Evolutionary conservation across 2,329 filamentous ascomycete genomes (phyloP).

Genomic region (Zopfia rhizophila): DNA sequence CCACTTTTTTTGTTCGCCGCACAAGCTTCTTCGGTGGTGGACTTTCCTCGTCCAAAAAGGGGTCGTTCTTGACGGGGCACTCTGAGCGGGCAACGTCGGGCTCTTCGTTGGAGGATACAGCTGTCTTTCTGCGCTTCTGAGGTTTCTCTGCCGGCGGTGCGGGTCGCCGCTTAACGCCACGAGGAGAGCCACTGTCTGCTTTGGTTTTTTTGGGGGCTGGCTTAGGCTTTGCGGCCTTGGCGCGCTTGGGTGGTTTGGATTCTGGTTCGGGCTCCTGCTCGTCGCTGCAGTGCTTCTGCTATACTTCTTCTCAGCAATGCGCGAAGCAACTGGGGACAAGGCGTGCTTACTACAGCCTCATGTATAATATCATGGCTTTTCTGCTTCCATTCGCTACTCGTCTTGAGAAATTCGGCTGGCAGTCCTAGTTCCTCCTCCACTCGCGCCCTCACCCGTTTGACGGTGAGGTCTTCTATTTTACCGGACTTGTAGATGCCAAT

Average conservation of each 20-base stretch:
- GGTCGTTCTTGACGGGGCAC: conserved; percentile 16
- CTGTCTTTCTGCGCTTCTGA: conserved; percentile 43
- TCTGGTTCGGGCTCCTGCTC: conserved; percentile 30
- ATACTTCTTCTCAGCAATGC: conserved; percentile 11
- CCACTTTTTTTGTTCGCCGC: conserved; percentile 36
- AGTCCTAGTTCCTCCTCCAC: conserved; percentile 64
- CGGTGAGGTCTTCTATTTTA: conserved; percentile 64
- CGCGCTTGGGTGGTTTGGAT: conserved; percentile 2
- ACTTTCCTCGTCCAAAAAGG: conserved; percentile 37
- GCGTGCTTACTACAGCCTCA: conserved; percentile 40
- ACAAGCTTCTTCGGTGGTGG: conserved; percentile 33
- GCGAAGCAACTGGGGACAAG: background rate
- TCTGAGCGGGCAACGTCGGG: conserved; percentile 37
- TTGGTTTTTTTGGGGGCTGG: conserved; percentile 36
- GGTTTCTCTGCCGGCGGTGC: conserved; percentile 39
- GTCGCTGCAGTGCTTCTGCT: conserved; percentile 43
- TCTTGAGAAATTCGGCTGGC: conserved; percentile 65
- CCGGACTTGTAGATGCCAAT: conserved; percentile 51
- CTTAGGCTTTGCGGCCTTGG: conserved; percentile 33
- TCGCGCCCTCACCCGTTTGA: conserved; percentile 65
- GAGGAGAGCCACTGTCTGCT: conserved; percentile 17
- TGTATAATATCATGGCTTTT: conserved; percentile 55
- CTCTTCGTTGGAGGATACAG: conserved; percentile 40
- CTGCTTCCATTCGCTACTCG: conserved; percentile 64
- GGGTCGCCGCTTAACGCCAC: conserved; percentile 45